Base-by-base conservation (phyloP, 1,284 basidiomycete genomes). In the Cutaneotrichosporon cutaneum region DNA sequence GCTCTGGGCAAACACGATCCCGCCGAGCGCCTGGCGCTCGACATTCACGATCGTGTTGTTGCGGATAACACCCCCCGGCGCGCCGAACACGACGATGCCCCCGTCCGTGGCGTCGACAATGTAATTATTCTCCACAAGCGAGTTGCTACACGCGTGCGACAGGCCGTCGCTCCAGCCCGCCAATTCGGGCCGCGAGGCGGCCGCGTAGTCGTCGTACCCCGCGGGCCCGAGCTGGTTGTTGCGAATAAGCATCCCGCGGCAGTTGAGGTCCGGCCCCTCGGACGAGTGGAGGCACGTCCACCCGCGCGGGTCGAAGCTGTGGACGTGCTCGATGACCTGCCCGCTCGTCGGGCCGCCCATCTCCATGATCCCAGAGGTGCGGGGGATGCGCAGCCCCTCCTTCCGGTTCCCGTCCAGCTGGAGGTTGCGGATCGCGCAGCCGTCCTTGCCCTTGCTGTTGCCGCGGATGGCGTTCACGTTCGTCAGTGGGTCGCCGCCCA, bases 61-160 rank as follows among this genome's bases (percentile, higher is more conserved):
- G 64, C 88, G 84, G n/a, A 93, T 85, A 50, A 84, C 81, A 2
- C 86, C 86, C 2, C 88, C 89, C 2, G 89, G 89, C 1, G 89
- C 80, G n/a, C 90, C 90, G 70, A 93, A 93, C 2, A 93, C 69
- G 2, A 92, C 90, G 59, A 92, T 89, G 2, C 87, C 89, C 9
- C 74, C 74, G 71, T 93, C 90, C 0, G 90, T 92, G 4, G 90
- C 75, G 59, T 77, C 77, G 22, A 84, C 83, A 57, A 94, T 81
- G 76, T 85, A 82, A 75, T 93, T 94, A 69, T 88, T 86, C 58
- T 83, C 84, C 33, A 93, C 83, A 39, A 85, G 67, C 64, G 85
- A 84, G 68, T 86, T 85, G 60, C 79, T 80, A 76, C 91, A 94
- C 57, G 86, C 86, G 59, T 92, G 75, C 67, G 88, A 90, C 71